phyloP scores from a whole-genome alignment of 164 flowering plant genomes.

The Vitis riparia region DNA sequence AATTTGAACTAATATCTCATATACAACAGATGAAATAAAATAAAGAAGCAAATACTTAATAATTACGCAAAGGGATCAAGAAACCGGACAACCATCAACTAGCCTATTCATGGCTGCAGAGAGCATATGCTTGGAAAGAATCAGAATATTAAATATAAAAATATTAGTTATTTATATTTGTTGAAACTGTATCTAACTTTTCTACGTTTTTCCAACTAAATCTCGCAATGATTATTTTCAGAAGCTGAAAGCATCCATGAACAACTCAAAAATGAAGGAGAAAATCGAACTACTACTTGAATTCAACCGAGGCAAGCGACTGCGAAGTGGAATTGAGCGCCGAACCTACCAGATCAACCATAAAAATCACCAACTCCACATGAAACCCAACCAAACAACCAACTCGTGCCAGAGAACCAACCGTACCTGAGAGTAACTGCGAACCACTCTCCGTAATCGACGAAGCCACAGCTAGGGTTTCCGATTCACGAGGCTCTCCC shows the following conservation, averaged over 20 bases:
- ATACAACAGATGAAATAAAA: no score
- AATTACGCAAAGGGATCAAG: no score
- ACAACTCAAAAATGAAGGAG: background rate
- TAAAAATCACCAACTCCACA: background rate
- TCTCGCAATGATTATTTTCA: no score
- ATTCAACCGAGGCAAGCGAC: slow-evolving; percentile 14
- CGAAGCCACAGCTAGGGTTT: slow-evolving; percentile 15
- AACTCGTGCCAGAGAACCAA: slow-evolving; percentile 16
- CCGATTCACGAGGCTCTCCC: slow-evolving; percentile 7
- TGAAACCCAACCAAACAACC: background rate
- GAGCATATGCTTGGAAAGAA: no score
- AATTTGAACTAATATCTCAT: no score
- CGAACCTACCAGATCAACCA: slow-evolving; percentile 18
- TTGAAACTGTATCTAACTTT: no score
- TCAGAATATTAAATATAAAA: no score
- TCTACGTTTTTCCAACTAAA: no score
- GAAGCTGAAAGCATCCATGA: background rate
- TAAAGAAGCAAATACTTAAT: no score
- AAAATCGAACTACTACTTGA: slow-evolving; percentile 23
- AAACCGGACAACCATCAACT: no score
- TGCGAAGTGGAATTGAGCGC: slow-evolving; percentile 14
- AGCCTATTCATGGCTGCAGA: no score
- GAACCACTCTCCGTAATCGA: slow-evolving; percentile 8
- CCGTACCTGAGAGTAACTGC: slow-evolving; percentile 8
- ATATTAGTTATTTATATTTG: no score